Base-by-base conservation (phyloP, 2,329 filamentous ascomycete genomes). In the Pyrenochaeta sp. region DNA sequence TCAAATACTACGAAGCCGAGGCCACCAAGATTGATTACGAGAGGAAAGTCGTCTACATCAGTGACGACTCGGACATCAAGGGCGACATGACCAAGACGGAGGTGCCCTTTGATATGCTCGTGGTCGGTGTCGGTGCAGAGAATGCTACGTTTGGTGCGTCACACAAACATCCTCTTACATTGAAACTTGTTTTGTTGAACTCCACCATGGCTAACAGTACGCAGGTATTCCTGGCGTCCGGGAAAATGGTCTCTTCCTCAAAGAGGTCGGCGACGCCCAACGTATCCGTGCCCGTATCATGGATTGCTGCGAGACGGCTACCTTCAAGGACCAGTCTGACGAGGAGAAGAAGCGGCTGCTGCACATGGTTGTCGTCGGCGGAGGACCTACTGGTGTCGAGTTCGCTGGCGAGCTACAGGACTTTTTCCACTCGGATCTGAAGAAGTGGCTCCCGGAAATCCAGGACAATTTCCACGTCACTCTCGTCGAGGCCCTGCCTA, bases 291-390 rank as follows among this genome's bases (percentile, higher is more conserved):
- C 94, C 84, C 92, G 92, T 79, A 97, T 99, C 79, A 99, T 99
- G 95, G 95, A 99, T 82, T 99, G 95, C 77, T 93, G 97, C 67
- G 95, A 99, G 82, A 97, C 94, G 31, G 95, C 95, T 46, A 94
- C 92, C 58, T 97, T 99, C 89, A 98, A 98, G 86, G 94, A 92
- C 74, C 95, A 99, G 81, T 83, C 86, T 32, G 81, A 85, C 14
- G 91, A 95, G 64, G 96, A 99, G 80, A 83, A 96, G 74, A 89
- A 96, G 82, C 92, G 95, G 66, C 87, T 99, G 69, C 85, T 99
- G 76, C 94, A 98, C 84, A 98, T 98, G 93, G 95, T 99, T 49
- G 94, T 83, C 12, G 81, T 83, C 18, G 81, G 94, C 67, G 94
- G 94, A 80, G 94, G 94, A 54, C 94, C 94, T 35, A 98, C 94